Evolutionary conservation across 148 eudicot species (phyloP).

Genomic region (Persicaria tinctoria): DNA sequence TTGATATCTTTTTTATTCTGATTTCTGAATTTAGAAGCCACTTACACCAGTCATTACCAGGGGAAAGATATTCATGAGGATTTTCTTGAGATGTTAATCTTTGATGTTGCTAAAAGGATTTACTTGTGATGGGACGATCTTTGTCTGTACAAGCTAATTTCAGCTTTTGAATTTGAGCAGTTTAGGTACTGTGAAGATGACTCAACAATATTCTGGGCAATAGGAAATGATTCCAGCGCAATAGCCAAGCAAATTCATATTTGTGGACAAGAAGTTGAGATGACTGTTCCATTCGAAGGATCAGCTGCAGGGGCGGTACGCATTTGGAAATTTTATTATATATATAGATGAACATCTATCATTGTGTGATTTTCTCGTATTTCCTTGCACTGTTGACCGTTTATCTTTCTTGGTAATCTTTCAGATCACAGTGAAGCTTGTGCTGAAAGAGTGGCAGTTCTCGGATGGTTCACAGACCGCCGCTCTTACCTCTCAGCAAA

Average conservation of each 20-base stretch:
- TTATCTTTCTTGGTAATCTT: constrained; percentile 1
- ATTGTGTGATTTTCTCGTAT: background rate
- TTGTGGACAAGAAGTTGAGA: constrained; percentile 73
- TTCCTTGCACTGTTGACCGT: background rate
- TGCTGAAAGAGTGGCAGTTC: constrained; percentile 90
- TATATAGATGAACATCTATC: background rate
- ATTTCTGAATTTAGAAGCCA: background rate
- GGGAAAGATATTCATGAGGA: background rate
- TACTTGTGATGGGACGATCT: background rate
- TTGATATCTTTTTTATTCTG: background rate
- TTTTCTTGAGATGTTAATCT: background rate
- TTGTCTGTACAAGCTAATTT: background rate
- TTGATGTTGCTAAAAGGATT: background rate
- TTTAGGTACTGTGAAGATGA: constrained; percentile 65
- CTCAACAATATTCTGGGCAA: constrained; percentile 90
- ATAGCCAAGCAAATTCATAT: constrained; percentile 62
- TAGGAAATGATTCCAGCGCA: constrained; percentile 64
- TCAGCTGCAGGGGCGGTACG: constrained; percentile 64
- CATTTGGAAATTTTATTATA: background rate
- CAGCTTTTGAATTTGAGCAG: constrained; percentile 28
- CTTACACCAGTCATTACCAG: background rate
- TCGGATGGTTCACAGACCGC: constrained; percentile 71
- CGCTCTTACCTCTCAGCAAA: constrained; percentile 38
- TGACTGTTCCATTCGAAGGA: constrained; percentile 85
- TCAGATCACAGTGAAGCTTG: constrained; percentile 77